phyloP scores from a whole-genome alignment of 1,284 basidiomycete genomes.

The Caloboletus firmus region DNA sequence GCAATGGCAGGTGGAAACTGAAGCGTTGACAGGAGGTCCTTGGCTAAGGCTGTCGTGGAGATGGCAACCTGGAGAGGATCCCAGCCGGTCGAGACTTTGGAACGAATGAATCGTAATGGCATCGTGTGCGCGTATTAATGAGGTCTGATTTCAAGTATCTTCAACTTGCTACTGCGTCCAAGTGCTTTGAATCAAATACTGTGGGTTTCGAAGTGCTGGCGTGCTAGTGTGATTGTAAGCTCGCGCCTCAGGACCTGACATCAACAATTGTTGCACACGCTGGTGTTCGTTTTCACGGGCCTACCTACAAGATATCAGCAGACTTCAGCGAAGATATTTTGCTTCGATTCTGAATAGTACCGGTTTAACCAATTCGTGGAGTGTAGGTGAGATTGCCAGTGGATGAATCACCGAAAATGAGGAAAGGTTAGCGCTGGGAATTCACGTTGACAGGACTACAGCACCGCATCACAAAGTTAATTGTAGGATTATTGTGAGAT shows the following conservation, averaged over 20 bases:
- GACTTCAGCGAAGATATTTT: not conserved
- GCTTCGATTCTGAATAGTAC: not conserved
- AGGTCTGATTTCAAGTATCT: not conserved
- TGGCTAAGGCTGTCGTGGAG: conserved; percentile 22
- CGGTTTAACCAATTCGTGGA: not conserved
- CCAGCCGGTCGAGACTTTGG: conserved; percentile 14
- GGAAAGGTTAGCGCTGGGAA: not conserved
- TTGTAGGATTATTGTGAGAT: too few species aligned
- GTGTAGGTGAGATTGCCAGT: too few species aligned
- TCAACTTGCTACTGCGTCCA: not conserved
- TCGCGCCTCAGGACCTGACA: too few species aligned
- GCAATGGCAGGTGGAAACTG: conserved; percentile 47
- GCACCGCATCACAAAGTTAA: not conserved
- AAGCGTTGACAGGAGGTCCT: conserved; percentile 27
- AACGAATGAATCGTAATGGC: conserved; percentile 32
- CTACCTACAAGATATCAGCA: not conserved
- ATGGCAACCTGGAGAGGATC: conserved; percentile 30
- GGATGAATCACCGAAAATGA: not conserved
- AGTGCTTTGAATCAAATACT: not conserved
- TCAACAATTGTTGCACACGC: not conserved
- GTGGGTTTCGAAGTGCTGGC: not conserved
- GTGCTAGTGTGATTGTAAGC: not conserved
- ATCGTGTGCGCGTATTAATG: conserved; percentile 8
- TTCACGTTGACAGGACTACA: not conserved
- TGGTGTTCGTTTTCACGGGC: not conserved